A percentile compares a stretch with the other conserved stretches of the same genome.
These are phyloP conservation scores for Ustilago loliicola DNA, from an alignment of 1,284 basidiomycete species.

Conservation along the genomic window DNA sequence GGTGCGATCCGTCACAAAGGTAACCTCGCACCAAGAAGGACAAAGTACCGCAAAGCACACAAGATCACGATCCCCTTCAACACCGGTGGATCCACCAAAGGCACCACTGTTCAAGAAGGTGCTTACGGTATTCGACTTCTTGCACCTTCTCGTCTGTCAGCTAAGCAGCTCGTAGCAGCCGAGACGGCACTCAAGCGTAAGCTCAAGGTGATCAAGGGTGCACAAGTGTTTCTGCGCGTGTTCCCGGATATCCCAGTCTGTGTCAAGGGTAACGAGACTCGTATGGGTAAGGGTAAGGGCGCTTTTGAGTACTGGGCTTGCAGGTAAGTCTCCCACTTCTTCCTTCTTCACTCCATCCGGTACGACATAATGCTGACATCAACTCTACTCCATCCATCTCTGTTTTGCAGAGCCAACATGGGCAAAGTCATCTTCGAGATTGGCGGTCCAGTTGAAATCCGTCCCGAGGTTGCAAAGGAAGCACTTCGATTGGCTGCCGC, in stretches of 20 bases:
- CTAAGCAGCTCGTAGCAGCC: constrained; percentile 88
- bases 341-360: neutral
- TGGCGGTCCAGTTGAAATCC: constrained; percentile 84
- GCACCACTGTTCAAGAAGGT: constrained; percentile 91
- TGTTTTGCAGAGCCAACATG: constrained; percentile 79
- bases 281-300: constrained; percentile 99
- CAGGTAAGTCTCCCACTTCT: constrained; percentile 74
- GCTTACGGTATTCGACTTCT: constrained; percentile 92
- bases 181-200: constrained; percentile 91
- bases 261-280: constrained; percentile 98
- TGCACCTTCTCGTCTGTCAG: constrained; percentile 85
- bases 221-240: constrained; percentile 87
- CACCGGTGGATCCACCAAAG: constrained; percentile 88
- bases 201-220: constrained; percentile 90
- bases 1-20: constrained; percentile 72
- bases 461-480: constrained; percentile 92
- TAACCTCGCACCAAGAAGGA: constrained; percentile 83
- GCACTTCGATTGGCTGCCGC: constrained; percentile 89
- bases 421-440: constrained; percentile 95
- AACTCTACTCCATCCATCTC: neutral
- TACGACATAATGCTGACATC: neutral
- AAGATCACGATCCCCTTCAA: constrained; percentile 80
- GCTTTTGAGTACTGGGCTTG: constrained; percentile 98
- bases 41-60: constrained; percentile 86
- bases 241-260: constrained; percentile 98